Percentiles rank a stretch among this genome's conserved stretches.
Evolutionary conservation across 78 protist genomes (phyloP).

Genomic region (Tieghemostelium lacteum): DNA sequence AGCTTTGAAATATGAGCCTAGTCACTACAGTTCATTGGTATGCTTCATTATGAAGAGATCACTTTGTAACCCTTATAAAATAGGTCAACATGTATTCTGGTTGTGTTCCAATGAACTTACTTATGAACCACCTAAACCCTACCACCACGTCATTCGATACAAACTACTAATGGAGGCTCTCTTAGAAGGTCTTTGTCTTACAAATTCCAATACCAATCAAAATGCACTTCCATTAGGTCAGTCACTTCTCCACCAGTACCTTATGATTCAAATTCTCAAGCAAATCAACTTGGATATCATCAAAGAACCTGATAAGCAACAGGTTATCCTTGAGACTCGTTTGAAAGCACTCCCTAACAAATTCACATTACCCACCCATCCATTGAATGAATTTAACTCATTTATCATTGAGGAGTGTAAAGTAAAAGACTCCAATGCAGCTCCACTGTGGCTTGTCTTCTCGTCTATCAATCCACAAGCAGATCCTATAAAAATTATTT

Average conservation of each 20-base stretch:
- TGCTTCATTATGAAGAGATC: slow-evolving; percentile 47
- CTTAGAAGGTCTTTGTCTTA: slow-evolving; percentile 44
- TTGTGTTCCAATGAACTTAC: slow-evolving; percentile 54
- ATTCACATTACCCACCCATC: slow-evolving; percentile 63
- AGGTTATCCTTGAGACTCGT: slow-evolving; percentile 37
- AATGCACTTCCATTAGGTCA: slow-evolving; percentile 24
- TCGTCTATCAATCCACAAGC: slow-evolving; percentile 72
- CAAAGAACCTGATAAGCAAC: slow-evolving; percentile 60
- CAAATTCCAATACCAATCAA: neutral
- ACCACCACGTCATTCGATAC: slow-evolving; percentile 13
- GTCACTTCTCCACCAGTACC: slow-evolving; percentile 44
- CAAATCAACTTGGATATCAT: slow-evolving; percentile 65
- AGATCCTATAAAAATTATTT: slow-evolving; percentile 76
- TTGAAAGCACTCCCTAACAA: slow-evolving; percentile 10
- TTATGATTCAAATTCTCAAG: slow-evolving; percentile 27
- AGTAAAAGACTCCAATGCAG: slow-evolving; percentile 73
- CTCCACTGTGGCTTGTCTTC: slow-evolving; percentile 96
- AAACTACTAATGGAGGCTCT: slow-evolving; percentile 53
- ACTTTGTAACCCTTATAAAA: slow-evolving; percentile 57
- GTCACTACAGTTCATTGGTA: slow-evolving; percentile 18
- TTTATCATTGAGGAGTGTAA: slow-evolving; percentile 55
- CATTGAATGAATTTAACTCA: slow-evolving; percentile 34
- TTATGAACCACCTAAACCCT: neutral
- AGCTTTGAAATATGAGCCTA: slow-evolving; percentile 37
- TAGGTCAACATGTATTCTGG: slow-evolving; percentile 70